Evolutionary conservation across 371 early-diverging fungal species (phyloP).

Genomic region (Saksenaea vasiformis): DNA sequence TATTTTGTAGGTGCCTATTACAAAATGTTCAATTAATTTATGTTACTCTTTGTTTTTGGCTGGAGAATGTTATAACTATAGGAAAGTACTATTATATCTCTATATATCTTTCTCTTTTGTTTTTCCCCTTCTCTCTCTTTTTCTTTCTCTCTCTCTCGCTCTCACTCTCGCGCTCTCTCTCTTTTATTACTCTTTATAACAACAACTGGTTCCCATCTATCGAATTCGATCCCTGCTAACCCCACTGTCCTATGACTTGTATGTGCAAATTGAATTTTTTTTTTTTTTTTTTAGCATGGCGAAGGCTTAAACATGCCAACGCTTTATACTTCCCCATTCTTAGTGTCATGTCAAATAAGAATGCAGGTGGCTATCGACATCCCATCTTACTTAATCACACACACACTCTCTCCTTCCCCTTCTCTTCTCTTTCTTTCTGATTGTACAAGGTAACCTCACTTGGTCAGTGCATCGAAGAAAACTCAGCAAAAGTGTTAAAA

Average conservation of each 20-base stretch:
- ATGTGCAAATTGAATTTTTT: constrained; percentile 2
- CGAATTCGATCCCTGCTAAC: not conserved
- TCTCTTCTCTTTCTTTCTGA: not conserved
- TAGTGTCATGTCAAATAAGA: not conserved
- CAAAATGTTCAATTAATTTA: constrained; percentile 4
- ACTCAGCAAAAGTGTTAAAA: not conserved
- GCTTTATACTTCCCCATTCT: not conserved
- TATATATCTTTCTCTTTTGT: not conserved
- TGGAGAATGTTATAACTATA: not conserved
- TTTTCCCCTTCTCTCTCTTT: not conserved
- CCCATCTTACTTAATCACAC: too few species aligned
- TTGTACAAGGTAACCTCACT: not conserved
- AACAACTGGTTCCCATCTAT: too few species aligned
- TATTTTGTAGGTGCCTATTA: not conserved
- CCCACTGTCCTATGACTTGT: not conserved
- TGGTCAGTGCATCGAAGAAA: not conserved
- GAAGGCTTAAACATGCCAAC: not conserved
- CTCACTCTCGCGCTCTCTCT: too few species aligned
- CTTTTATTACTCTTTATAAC: too few species aligned
- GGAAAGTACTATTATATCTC: not conserved
- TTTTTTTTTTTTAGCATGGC: too few species aligned
- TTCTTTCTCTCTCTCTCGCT: too few species aligned
- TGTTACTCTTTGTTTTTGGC: not conserved
- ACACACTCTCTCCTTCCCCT: too few species aligned
- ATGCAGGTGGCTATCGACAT: too few species aligned